Evolutionary conservation across 2,329 filamentous ascomycete species (phyloP).

Genomic region (Cladosporium sp.): DNA sequence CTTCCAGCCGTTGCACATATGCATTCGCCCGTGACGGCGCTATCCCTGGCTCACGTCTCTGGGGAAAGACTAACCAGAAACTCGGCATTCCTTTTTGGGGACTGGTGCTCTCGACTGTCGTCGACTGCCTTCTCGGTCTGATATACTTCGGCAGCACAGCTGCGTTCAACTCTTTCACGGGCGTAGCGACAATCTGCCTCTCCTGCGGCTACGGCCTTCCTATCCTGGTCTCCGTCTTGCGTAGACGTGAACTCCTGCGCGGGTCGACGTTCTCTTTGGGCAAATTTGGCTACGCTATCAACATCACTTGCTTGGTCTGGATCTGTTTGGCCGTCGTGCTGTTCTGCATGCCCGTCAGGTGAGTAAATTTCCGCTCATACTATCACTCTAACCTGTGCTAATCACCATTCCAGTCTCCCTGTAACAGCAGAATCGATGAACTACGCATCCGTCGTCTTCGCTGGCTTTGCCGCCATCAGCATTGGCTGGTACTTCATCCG

Average conservation of each 20-base stretch:
- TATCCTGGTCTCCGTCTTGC: conserved; percentile 66
- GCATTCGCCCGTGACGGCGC: conserved; percentile 70
- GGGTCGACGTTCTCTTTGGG: conserved; percentile 66
- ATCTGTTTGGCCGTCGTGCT: conserved; percentile 65
- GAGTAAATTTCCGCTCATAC: conserved; percentile 26
- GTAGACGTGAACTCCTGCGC: conserved; percentile 61
- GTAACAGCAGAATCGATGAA: conserved; percentile 32
- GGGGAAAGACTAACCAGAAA: conserved; percentile 54
- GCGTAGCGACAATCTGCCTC: conserved; percentile 74
- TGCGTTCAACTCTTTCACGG: conserved; percentile 76
- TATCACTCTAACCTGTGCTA: background rate
- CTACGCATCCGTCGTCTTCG: conserved; percentile 26
- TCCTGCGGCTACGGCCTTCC: conserved; percentile 72
- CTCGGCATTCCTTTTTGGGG: conserved; percentile 69
- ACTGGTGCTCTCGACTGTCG: conserved; percentile 61
- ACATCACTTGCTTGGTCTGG: conserved; percentile 65
- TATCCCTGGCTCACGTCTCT: conserved; percentile 44
- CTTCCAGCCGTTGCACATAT: conserved; percentile 67
- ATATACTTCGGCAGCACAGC: conserved; percentile 76
- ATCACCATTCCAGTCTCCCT: background rate
- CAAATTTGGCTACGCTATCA: conserved; percentile 63
- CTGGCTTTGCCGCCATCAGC: conserved; percentile 31
- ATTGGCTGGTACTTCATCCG: conserved; percentile 32
- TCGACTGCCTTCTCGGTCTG: conserved; percentile 68
- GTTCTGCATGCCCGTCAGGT: conserved; percentile 65